Evolutionary conservation across 225 moss, liverwort and hornwort genomes (phyloP).

Genomic region (Antitrichia curtipendula): DNA sequence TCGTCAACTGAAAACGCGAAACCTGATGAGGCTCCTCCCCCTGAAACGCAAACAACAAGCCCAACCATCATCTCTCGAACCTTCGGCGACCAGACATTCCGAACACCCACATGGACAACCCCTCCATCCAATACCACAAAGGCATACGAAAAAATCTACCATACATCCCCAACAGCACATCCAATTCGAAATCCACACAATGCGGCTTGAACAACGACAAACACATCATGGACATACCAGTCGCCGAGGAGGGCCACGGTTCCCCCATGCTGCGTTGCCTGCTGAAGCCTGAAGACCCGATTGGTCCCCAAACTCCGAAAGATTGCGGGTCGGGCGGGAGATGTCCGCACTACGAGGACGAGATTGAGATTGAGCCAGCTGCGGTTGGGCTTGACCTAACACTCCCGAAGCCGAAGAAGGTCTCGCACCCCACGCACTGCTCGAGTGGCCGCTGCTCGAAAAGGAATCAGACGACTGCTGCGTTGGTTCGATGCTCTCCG

Average conservation of each 20-base stretch:
- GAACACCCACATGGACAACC: background rate
- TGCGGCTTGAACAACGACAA: no score
- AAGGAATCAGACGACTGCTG: conserved; percentile 31
- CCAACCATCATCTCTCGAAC: background rate
- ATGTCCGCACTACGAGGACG: conserved; percentile 94
- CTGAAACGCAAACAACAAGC: conserved; percentile 28
- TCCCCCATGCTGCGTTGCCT: conserved; percentile 57
- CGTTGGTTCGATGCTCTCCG: conserved; percentile 45
- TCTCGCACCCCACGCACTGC: conserved; percentile 61
- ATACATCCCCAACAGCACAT: background rate
- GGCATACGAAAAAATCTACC: background rate
- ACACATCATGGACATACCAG: conserved; percentile 22
- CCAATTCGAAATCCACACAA: background rate
- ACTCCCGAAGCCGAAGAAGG: conserved; percentile 82
- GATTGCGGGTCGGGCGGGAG: conserved; percentile 33
- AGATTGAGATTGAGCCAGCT: conserved; percentile 19
- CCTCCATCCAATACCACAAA: background rate
- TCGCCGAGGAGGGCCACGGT: conserved; percentile 50
- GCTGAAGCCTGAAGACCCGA: conserved; percentile 17
- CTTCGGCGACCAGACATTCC: no score
- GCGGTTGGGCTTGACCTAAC: conserved; percentile 64
- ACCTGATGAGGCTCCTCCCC: conserved; percentile 87
- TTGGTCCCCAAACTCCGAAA: conserved; percentile 70
- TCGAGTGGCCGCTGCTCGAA: conserved; percentile 1
- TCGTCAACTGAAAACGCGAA: conserved; percentile 73